A percentile compares a stretch with the other conserved stretches of the same genome.
These are phyloP conservation scores for Phoma sp. DNA, from an alignment of 2,329 filamentous ascomycete species.

Conservation along the genomic window DNA sequence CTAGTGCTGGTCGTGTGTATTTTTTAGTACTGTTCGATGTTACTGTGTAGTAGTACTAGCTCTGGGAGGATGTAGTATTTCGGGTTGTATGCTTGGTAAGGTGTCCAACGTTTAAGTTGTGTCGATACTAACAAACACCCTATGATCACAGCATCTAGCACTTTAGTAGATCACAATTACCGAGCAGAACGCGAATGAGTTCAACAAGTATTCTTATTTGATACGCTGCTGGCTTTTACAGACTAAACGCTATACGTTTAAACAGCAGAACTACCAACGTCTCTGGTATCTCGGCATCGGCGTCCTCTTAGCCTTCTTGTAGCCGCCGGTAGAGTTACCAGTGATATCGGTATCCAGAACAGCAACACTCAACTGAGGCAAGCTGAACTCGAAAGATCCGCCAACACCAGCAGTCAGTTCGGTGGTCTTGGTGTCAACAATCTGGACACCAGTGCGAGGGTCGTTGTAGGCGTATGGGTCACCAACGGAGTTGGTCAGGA, in stretches of 20 bases:
- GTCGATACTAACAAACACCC: too few species aligned
- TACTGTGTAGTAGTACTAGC: too few species aligned
- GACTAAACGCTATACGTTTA: not conserved
- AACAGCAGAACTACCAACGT: not conserved
- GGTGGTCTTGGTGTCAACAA: conserved; percentile 32
- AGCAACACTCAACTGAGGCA: conserved; percentile 64
- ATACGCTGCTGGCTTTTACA: not conserved
- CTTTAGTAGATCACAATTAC: too few species aligned
- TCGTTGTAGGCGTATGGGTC: conserved; percentile 53
- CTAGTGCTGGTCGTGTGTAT: not conserved
- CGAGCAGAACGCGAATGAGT: too few species aligned
- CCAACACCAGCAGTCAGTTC: conserved; percentile 42
- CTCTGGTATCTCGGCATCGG: conserved; percentile 12
- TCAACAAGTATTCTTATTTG: not conserved
- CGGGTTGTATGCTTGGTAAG: too few species aligned
- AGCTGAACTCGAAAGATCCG: conserved; percentile 59
- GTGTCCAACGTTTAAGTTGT: too few species aligned
- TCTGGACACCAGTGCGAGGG: conserved; percentile 55
- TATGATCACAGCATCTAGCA: too few species aligned
- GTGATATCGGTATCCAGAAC: conserved; percentile 55
- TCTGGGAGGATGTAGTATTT: too few species aligned
- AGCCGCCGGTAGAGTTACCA: conserved; percentile 8
- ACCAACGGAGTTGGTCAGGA: conserved; percentile 51
- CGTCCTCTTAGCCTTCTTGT: conserved; percentile 15
- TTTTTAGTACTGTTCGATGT: not conserved